Evolutionary conservation across 768 basidiomycete species (phyloP).

Genomic region (Cyathus striatus): DNA sequence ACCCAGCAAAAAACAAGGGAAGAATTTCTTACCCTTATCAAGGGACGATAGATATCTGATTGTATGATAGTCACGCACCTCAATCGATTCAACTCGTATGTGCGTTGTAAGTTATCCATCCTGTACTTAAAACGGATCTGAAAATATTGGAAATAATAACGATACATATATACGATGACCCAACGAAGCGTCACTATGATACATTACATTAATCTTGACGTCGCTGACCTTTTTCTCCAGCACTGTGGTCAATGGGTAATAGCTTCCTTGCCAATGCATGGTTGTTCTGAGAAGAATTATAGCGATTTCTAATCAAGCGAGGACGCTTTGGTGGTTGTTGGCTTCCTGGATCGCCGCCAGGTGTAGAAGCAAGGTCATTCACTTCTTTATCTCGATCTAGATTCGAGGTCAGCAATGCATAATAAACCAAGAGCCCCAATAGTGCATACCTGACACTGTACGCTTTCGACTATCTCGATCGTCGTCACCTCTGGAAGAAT

Average conservation of each 20-base stretch:
- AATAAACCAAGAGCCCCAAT: conserved; percentile 1
- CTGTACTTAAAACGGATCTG: conserved; percentile 1
- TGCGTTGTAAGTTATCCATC: conserved; percentile 5
- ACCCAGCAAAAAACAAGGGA: conserved; percentile 98
- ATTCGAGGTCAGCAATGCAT: conserved; percentile 3
- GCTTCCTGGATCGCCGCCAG: conserved; percentile 31
- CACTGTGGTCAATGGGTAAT: conserved; percentile 59
- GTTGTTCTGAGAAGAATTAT: conserved; percentile 22
- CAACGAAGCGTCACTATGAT: too few species aligned
- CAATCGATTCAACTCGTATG: conserved; percentile 24
- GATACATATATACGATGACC: too few species aligned
- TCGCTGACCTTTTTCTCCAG: conserved; percentile 50
- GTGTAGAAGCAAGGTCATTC: conserved; percentile 25
- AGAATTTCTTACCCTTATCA: conserved; percentile 90
- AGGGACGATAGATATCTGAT: conserved; percentile 39
- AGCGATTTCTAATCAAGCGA: conserved; percentile 52
- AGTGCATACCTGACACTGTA: conserved; percentile 54
- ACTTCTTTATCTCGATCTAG: conserved; percentile 63
- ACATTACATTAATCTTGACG: conserved; percentile 41
- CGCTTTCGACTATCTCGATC: conserved; percentile 69
- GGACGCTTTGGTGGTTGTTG: conserved; percentile 53
- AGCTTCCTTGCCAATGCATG: conserved; percentile 52
- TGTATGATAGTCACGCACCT: not conserved
- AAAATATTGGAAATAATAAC: conserved; percentile 7
- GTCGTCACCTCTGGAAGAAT: conserved; percentile 47